These are phyloP conservation scores for Stygiomarasmius scandens DNA, from an alignment of 1,284 basidiomycete genomes.

Conservation along the genomic window DNA sequence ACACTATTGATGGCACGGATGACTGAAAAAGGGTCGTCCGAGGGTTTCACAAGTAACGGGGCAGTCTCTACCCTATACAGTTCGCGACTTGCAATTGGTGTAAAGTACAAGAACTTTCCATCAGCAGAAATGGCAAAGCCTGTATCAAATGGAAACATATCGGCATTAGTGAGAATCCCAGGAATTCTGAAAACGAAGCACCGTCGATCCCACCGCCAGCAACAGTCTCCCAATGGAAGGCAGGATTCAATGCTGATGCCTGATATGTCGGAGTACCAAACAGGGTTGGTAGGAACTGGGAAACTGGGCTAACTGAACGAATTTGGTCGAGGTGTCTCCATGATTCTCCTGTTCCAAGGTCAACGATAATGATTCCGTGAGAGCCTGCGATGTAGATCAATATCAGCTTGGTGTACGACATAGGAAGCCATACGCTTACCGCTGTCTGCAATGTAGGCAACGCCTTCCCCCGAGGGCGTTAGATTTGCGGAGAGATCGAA, in stretches of 20 bases:
- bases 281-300: constrained; percentile 26
- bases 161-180: not conserved
- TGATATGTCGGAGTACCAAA: constrained; percentile 25
- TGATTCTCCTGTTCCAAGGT: constrained; percentile 31
- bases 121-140: constrained; percentile 25
- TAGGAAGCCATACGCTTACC: constrained; percentile 16
- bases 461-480: constrained; percentile 24
- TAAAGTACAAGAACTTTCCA: constrained; percentile 28
- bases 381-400: constrained; percentile 19
- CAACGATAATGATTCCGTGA: constrained; percentile 30
- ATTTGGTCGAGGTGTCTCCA: constrained; percentile 32
- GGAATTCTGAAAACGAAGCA: not conserved
- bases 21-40: constrained; percentile 18
- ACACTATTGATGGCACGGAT: constrained; percentile 23
- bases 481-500: constrained; percentile 28
- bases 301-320: constrained; percentile 19
- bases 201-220: constrained; percentile 21
- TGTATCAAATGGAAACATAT: not conserved
- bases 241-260: constrained; percentile 14
- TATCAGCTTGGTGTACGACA: too few relatives aligned
- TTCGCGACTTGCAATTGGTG: constrained; percentile 28
- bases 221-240: constrained; percentile 18
- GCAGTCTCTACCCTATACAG: constrained; percentile 31
- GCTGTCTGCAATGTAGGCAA: constrained; percentile 34
- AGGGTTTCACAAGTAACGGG: constrained; percentile 25